phyloP scores from a whole-genome alignment of 768 basidiomycete genomes.

The Russula foetens region DNA sequence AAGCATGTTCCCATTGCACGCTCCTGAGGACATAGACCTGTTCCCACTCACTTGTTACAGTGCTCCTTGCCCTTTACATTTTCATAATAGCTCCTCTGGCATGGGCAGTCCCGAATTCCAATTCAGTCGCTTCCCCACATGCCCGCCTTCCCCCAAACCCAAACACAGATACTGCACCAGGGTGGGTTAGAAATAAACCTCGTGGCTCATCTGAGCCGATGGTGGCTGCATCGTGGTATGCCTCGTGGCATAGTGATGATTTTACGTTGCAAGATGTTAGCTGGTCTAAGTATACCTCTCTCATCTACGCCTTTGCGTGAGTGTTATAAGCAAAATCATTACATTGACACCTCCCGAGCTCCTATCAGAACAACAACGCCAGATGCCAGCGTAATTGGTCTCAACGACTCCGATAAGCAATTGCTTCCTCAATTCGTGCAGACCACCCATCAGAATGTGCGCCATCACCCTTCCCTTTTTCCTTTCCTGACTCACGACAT shows the following conservation, averaged over 20 bases:
- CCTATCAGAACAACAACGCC: conserved; percentile 1
- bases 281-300: conserved; percentile 47
- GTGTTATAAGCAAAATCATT: conserved; percentile 23
- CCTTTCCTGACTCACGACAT: not conserved
- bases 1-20: not conserved
- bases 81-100: conserved; percentile 1
- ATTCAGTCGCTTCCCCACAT: too few relatives aligned
- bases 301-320: conserved; percentile 59
- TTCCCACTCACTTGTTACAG: not conserved
- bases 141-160: too few relatives aligned
- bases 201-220: not conserved
- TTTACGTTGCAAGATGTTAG: conserved; percentile 38
- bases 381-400: conserved; percentile 21
- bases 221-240: conserved; percentile 47
- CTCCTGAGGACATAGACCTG: not conserved
- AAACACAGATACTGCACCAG: not conserved
- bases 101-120: not conserved
- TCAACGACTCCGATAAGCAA: conserved; percentile 23
- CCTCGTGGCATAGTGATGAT: conserved; percentile 40
- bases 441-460: conserved; percentile 19
- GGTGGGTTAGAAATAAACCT: not conserved
- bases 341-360: not conserved
- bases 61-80: not conserved
- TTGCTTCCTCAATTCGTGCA: conserved; percentile 22
- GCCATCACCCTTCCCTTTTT: not conserved